A percentile compares a stretch with the other conserved stretches of the same genome.
Conservation (phyloP, 805 yeast species). For the Myxozyma lipomycoides region DNA sequence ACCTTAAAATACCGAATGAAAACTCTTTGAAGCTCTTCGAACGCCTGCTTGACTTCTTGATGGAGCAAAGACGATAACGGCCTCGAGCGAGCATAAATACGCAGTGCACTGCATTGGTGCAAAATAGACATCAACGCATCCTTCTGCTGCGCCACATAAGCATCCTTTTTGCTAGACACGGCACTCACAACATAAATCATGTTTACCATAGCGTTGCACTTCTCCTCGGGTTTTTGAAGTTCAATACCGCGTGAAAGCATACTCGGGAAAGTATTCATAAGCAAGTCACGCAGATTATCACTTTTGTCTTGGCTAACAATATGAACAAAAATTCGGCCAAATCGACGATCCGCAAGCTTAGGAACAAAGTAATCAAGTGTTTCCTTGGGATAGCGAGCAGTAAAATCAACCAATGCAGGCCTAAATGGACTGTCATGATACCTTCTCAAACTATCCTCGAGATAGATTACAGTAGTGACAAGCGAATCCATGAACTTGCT, state of each 20-base stretch:
- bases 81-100: conserved; percentile 44
- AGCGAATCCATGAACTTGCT: conserved; percentile 86
- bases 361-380: conserved; percentile 65
- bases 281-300: conserved; percentile 51
- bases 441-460: conserved; percentile 81
- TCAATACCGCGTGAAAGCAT: conserved; percentile 48
- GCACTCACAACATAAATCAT: conserved; percentile 61
- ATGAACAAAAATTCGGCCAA: conserved; percentile 64
- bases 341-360: conserved; percentile 60
- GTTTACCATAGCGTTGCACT: conserved; percentile 59
- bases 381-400: conserved; percentile 76
- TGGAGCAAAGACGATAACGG: conserved; percentile 57
- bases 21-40: conserved; percentile 54
- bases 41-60: conserved; percentile 67
- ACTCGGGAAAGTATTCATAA: conserved; percentile 50
- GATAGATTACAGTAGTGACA: conserved; percentile 64
- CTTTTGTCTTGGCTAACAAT: conserved; percentile 57
- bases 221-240: conserved; percentile 51
- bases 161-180: conserved; percentile 45
- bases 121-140: conserved; percentile 33
- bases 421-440: conserved; percentile 87
- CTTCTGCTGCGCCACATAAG: conserved; percentile 57
- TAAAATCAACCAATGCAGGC: conserved; percentile 79
- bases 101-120: conserved; percentile 36
- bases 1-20: conserved; percentile 42